Evolutionary conservation across 371 early-diverging fungal species (phyloP).

Genomic region (Aphelidium insulamus): DNA sequence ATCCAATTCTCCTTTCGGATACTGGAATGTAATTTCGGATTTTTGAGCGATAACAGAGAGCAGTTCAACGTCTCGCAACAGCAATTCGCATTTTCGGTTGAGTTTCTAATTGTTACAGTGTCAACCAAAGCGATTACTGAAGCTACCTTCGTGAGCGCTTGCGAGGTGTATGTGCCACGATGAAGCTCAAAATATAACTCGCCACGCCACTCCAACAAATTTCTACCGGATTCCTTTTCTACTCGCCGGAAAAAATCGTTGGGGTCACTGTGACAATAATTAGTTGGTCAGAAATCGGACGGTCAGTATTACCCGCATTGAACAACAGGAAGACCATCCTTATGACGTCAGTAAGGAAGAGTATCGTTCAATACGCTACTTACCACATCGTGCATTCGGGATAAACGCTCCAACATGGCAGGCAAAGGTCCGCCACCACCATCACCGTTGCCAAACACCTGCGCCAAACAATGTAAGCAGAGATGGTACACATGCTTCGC

Average conservation of each 20-base stretch:
- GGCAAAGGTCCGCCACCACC: conserved; percentile 86
- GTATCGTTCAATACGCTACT: neutral
- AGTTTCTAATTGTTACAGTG: too few species aligned
- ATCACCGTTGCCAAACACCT: conserved; percentile 89
- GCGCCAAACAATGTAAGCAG: too few species aligned
- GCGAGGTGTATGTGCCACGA: conserved; percentile 89
- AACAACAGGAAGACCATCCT: conserved; percentile 51
- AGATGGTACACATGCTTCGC: too few species aligned
- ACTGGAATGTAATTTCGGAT: conserved; percentile 13
- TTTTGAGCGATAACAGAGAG: conserved; percentile 26
- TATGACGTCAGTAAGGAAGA: neutral
- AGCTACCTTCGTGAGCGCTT: conserved; percentile 64
- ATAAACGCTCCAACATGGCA: conserved; percentile 64
- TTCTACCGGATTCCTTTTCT: conserved; percentile 30
- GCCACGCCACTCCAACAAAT: conserved; percentile 68
- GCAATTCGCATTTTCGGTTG: conserved; percentile 62
- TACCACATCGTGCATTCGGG: conserved; percentile 43
- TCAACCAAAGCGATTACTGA: too few species aligned
- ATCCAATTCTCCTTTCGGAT: conserved; percentile 48
- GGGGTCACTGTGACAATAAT: too few species aligned
- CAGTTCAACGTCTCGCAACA: conserved; percentile 65
- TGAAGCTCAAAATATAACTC: conserved; percentile 92
- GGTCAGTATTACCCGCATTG: too few species aligned
- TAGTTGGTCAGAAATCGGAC: too few species aligned
- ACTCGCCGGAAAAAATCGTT: conserved; percentile 53